phyloP scores from a whole-genome alignment of 441 rosid genomes.

The Syzygium malaccense region DNA sequence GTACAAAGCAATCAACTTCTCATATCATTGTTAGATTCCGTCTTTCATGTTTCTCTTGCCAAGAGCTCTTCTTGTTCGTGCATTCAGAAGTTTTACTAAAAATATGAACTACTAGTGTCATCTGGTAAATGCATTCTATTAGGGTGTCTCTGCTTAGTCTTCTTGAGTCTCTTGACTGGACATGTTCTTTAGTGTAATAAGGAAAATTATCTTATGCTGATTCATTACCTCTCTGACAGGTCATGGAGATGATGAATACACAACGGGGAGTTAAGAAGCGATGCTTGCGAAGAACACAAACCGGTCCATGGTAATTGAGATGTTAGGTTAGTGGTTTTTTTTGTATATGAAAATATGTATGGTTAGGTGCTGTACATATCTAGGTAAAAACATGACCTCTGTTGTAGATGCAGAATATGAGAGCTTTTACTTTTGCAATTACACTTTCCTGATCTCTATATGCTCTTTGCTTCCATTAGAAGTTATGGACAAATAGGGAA shows the following conservation, averaged over 20 bases:
- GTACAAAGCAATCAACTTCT: not conserved
- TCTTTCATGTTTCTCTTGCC: not conserved
- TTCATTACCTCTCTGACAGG: conserved; percentile 28
- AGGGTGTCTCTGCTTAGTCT: not conserved
- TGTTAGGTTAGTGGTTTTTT: not conserved
- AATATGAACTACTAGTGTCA: not conserved
- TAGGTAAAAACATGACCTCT: conserved; percentile 2
- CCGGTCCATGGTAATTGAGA: conserved; percentile 78
- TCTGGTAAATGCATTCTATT: not conserved
- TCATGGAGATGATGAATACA: conserved; percentile 44
- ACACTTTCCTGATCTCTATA: conserved; percentile 2
- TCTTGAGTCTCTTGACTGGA: not conserved
- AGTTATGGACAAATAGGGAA: not conserved
- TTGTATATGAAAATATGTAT: conserved; percentile 3
- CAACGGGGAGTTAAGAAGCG: conserved; percentile 50
- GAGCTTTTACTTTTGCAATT: conserved; percentile 8
- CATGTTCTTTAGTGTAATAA: not conserved
- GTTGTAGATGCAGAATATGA: conserved; percentile 18
- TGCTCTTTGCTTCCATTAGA: not conserved
- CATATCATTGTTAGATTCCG: not conserved
- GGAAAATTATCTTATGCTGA: not conserved
- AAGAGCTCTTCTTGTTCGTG: not conserved
- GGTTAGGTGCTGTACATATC: conserved; percentile 36
- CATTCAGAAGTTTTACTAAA: not conserved
- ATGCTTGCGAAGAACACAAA: conserved; percentile 73